Conservation (phyloP, 768 basidiomycete genomes). For the Amanita rubescens region DNA sequence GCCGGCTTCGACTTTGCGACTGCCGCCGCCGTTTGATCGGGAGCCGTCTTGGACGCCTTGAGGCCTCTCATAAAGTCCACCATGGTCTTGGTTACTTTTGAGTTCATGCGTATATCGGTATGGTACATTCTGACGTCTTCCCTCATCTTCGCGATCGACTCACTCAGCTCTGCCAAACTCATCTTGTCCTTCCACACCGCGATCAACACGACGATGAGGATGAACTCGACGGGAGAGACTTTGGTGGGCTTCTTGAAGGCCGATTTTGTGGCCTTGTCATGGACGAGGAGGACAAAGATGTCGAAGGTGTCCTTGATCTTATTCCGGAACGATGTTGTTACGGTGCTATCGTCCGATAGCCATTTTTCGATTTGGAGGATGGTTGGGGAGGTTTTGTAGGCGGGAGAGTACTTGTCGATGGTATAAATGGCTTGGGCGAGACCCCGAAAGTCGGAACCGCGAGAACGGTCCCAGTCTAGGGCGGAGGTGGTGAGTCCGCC, state of each 20-base stretch:
- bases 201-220: conserved; percentile 48
- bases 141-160: conserved; percentile 46
- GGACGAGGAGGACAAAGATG: conserved; percentile 39
- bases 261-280: conserved; percentile 25
- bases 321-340: conserved; percentile 22
- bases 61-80: conserved; percentile 39
- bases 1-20: background rate
- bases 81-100: conserved; percentile 46
- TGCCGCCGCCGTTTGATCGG: background rate
- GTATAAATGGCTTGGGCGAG: conserved; percentile 46
- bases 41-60: conserved; percentile 10
- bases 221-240: conserved; percentile 65
- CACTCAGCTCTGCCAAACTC: conserved; percentile 31
- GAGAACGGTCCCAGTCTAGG: conserved; percentile 41
- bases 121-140: conserved; percentile 44
- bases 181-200: conserved; percentile 36
- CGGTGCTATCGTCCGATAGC: conserved; percentile 30
- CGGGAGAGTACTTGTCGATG: conserved; percentile 34
- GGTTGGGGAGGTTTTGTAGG: conserved; percentile 19
- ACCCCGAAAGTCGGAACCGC: conserved; percentile 54
- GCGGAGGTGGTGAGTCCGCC: conserved; percentile 25
- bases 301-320: conserved; percentile 35
- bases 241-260: conserved; percentile 37
- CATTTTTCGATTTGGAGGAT: conserved; percentile 42
- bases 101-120: conserved; percentile 61